These are phyloP conservation scores for Cantharellus anzutake DNA, from an alignment of 768 basidiomycete species.

Conservation along the genomic window DNA sequence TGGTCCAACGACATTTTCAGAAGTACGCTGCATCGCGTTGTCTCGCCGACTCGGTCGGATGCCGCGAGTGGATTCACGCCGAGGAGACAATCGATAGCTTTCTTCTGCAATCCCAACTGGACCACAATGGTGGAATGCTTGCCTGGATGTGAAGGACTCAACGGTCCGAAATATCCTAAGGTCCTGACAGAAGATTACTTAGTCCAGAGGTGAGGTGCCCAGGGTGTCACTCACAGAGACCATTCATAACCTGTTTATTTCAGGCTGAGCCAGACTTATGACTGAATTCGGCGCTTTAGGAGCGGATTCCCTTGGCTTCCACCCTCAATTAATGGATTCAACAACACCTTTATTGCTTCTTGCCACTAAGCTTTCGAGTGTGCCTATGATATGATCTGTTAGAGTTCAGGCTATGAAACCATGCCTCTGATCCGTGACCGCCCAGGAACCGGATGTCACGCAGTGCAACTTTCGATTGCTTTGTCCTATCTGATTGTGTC, in stretches of 20 bases:
- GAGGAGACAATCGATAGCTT: conserved; percentile 60
- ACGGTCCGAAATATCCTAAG: conserved; percentile 41
- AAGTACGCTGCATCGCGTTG: conserved; percentile 64
- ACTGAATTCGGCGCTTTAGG: neutral
- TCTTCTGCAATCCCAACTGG: conserved; percentile 74
- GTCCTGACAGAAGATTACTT: conserved; percentile 63
- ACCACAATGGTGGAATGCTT: conserved; percentile 47
- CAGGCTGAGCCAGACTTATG: neutral
- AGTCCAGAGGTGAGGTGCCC: conserved; percentile 23
- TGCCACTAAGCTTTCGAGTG: too few species aligned
- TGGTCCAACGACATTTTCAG: conserved; percentile 67
- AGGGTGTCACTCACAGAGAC: conserved; percentile 1
- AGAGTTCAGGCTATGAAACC: too few species aligned
- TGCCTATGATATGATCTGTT: too few species aligned
- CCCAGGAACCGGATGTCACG: too few species aligned
- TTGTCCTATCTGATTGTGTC: too few species aligned
- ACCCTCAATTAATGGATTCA: too few species aligned
- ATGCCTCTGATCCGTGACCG: too few species aligned
- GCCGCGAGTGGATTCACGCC: conserved; percentile 37
- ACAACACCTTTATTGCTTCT: too few species aligned
- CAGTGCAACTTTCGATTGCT: too few species aligned
- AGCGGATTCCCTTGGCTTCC: too few species aligned
- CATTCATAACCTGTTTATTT: neutral
- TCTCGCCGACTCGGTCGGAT: conserved; percentile 40
- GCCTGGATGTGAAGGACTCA: conserved; percentile 34